Percentiles rank a stretch among this genome's conserved stretches.
Conservation (phyloP, 371 early-diverging fungal genomes). For the Nematocida sp. region DNA sequence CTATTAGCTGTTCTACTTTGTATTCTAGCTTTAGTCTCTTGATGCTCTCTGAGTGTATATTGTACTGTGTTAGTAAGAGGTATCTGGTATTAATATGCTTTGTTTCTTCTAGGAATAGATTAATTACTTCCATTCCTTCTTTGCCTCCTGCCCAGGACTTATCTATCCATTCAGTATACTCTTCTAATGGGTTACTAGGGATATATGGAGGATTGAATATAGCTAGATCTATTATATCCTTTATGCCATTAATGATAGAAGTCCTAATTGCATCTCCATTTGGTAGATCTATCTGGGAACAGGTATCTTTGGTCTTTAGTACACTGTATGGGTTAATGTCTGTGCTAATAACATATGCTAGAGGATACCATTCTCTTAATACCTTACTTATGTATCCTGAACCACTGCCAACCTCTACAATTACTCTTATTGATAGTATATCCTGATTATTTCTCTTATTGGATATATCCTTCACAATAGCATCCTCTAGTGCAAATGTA, state of each 20-base stretch:
- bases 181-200: background rate
- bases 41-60: background rate
- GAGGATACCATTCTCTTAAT: constrained; percentile 4
- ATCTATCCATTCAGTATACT: constrained; percentile 35
- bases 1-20: too few species aligned
- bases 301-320: background rate
- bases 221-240: constrained; percentile 15
- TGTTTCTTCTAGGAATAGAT: constrained; percentile 21
- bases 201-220: constrained; percentile 51
- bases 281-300: background rate
- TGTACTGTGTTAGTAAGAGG: constrained; percentile 33
- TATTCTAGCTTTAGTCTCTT: background rate
- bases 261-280: constrained; percentile 10
- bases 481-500: constrained; percentile 48
- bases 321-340: constrained; percentile 41
- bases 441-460: background rate
- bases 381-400: constrained; percentile 47
- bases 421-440: background rate
- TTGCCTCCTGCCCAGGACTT: constrained; percentile 43
- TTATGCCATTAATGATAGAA: constrained; percentile 21
- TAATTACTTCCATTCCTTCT: constrained; percentile 31
- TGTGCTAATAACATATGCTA: constrained; percentile 25
- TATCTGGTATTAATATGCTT: constrained; percentile 8
- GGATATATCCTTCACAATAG: background rate
- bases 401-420: constrained; percentile 45